phyloP scores from a whole-genome alignment of 73 alveolate genomes.

The Tetrahymena malaccensis region DNA sequence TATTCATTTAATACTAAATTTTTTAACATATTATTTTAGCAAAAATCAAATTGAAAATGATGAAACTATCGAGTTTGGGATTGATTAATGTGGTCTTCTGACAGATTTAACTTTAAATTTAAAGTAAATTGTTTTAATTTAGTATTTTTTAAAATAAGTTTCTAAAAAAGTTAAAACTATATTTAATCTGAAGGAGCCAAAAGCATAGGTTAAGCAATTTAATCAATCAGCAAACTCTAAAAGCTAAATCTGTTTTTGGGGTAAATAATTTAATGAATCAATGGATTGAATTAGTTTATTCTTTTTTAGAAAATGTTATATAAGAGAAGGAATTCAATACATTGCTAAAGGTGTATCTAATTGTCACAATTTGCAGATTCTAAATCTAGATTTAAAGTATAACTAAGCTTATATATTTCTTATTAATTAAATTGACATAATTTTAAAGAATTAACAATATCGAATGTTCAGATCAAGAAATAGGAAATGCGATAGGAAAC shows the following conservation, averaged over 20 bases:
- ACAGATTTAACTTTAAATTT: not conserved
- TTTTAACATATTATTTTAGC: not conserved
- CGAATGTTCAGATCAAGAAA: not conserved
- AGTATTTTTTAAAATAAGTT: too few relatives aligned
- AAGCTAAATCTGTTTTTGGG: not conserved
- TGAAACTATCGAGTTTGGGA: not conserved
- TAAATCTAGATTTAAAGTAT: not conserved
- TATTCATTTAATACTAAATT: not conserved
- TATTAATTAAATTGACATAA: too few relatives aligned
- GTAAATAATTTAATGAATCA: not conserved
- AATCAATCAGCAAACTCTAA: not conserved
- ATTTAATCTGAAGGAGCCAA: not conserved
- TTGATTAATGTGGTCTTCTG: not conserved
- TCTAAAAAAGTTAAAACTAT: not conserved
- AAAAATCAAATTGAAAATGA: not conserved
- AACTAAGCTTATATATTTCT: too few relatives aligned
- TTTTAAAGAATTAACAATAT: not conserved
- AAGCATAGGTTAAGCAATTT: not conserved
- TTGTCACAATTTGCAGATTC: not conserved
- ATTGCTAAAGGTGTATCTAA: not conserved
- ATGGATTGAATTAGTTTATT: too few relatives aligned
- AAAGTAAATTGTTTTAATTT: not conserved
- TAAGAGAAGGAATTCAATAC: not conserved
- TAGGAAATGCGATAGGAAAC: not conserved
- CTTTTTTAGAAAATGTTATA: not conserved